Base-by-base conservation (phyloP, 2,329 filamentous ascomycete genomes). In the Claviceps citrina region DNA sequence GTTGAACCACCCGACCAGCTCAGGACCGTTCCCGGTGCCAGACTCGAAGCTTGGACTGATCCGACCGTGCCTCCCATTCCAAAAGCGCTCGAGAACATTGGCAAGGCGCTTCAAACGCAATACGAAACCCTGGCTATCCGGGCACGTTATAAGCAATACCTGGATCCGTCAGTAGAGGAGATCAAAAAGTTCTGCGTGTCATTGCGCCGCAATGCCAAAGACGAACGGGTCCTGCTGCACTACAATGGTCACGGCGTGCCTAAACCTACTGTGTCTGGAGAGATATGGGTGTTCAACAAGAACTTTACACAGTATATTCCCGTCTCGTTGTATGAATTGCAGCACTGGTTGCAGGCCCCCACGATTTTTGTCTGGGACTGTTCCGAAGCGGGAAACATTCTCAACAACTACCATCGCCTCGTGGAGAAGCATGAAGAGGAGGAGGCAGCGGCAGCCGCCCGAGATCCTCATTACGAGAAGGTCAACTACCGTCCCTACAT, bases 211-310 rank as follows among this genome's bases (percentile, higher is more conserved):
- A 95, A 93, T 55, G 89, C 91, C 36, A 94, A 95, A 59, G 87
- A 95, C 43, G 91, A 98, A 64, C 73, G 91, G 37, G 85, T 98
- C 2, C 67, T 98, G n/a, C 84, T 98, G 52, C 91, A 98, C 57
- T 98, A 98, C 68, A 98, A 98, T 52, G 91, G 91, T 13, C 91
- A 98, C 58, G 91, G 91, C 35, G 91, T 98, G 9, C 91, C 91
- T 1, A 85, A 95, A 54, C 91, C 91, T 3, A 98, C 91, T 1
- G 78, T 83, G 3, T 95, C 89, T 4, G 91, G 91, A 12, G 91
- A 98, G 59, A 93, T 98, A 16, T 98, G 91, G 91, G 93, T 96
- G 5, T 98, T 98, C 60, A 98, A 98, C 62, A 89, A 91, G 51
- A 96, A 85, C 49, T 98, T 95, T 57, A 98, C 91, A 0, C 91